These are phyloP conservation scores for Rhinocladiella similis DNA, from an alignment of 2,329 filamentous ascomycete species.

Conservation along the genomic window DNA sequence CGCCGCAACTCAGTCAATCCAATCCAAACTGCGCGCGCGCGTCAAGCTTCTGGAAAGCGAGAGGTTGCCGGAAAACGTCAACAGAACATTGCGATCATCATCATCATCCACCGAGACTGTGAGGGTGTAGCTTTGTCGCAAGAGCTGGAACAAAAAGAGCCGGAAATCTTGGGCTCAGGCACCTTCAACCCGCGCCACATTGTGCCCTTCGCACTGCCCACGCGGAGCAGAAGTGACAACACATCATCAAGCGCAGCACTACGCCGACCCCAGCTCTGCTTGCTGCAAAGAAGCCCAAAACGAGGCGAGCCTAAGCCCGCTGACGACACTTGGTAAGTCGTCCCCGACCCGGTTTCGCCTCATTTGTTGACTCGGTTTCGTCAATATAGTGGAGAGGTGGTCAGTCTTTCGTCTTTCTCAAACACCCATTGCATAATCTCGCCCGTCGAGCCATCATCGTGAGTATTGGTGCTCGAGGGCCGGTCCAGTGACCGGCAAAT, in stretches of 20 bases:
- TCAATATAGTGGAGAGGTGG: conserved; percentile 23
- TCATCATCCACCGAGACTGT: not conserved
- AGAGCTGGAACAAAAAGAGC: conserved; percentile 13
- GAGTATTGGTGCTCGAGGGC: conserved; percentile 26
- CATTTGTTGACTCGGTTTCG: conserved; percentile 24
- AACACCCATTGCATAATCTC: conserved; percentile 8
- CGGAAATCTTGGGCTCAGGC: conserved; percentile 14
- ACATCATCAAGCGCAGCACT: conserved; percentile 38
- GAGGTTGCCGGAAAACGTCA: conserved; percentile 6
- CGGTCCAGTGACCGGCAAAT: conserved; percentile 43
- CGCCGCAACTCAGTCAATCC: conserved; percentile 18
- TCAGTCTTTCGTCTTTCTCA: conserved; percentile 14
- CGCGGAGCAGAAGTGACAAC: conserved; percentile 37
- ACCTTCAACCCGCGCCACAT: conserved; percentile 23
- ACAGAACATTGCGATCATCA: conserved; percentile 5
- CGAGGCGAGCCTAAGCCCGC: conserved; percentile 26
- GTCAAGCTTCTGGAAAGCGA: conserved; percentile 24
- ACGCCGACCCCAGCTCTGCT: conserved; percentile 39
- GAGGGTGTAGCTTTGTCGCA: not conserved
- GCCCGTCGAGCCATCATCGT: conserved; percentile 8
- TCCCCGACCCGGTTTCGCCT: conserved; percentile 23
- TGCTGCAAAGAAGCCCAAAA: conserved; percentile 48
- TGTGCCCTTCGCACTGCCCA: conserved; percentile 4
- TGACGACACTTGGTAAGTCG: conserved; percentile 12
- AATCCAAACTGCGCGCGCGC: conserved; percentile 20